phyloP scores from a whole-genome alignment of 2,329 filamentous ascomycete genomes.

The Sporothrix brasiliensis region DNA sequence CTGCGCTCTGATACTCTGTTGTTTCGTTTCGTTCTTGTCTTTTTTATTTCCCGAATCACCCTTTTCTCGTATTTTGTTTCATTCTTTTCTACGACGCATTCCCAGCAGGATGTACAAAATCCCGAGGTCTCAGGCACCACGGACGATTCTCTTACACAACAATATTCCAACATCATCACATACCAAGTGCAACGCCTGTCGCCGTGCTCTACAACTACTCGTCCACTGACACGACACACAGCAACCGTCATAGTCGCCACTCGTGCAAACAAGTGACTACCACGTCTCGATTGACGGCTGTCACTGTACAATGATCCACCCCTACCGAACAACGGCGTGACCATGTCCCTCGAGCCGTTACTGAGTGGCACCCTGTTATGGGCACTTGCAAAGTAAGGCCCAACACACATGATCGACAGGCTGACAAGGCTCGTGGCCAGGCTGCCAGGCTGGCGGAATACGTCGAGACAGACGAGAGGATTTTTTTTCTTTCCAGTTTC shows the following conservation, averaged over 20 bases:
- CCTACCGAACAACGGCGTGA: neutral
- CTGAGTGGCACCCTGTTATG: too few species aligned
- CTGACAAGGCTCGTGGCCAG: neutral
- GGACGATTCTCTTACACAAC: neutral
- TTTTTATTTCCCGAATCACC: neutral
- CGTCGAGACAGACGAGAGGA: neutral
- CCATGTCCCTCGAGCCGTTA: too few species aligned
- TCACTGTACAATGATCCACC: constrained; percentile 1
- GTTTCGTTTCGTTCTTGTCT: constrained; percentile 5
- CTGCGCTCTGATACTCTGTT: neutral
- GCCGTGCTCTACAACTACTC: too few species aligned
- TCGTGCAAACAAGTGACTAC: neutral
- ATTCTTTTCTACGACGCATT: neutral
- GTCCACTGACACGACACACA: neutral
- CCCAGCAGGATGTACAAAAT: neutral
- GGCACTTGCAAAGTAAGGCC: too few species aligned
- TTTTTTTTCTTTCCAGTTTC: neutral
- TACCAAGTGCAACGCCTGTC: neutral
- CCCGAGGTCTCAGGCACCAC: constrained; percentile 5
- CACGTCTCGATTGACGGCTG: neutral
- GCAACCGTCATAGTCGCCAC: neutral
- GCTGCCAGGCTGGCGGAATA: too few species aligned
- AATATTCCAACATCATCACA: neutral
- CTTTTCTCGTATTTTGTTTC: neutral
- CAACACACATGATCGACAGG: neutral